Base-by-base conservation (phyloP, 2,329 filamentous ascomycete species). In the Canariomyces notabilis region DNA sequence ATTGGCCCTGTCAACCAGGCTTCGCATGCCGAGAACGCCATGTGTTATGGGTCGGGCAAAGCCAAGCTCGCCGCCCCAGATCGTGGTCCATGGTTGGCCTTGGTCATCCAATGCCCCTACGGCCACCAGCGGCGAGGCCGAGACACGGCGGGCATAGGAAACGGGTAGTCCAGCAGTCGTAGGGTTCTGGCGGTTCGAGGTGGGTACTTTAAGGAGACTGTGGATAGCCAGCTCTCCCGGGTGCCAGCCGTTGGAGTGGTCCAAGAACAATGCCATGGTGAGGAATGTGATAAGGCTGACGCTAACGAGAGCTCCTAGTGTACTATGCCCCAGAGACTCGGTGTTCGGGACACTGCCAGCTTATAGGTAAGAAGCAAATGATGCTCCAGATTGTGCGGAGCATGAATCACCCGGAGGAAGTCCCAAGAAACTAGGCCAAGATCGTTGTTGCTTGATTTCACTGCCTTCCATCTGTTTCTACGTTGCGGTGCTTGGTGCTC, bases 1-100 rank as follows among this genome's bases (percentile, higher is more conserved):
- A 55, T 80, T 65, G 8, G 58, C 63, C 22, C 68, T 67, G 54
- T 87, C 82, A 3, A 88, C 80, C 0, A 72, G 61, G 4, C 77
- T 77, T 36, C 75, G 73, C 1, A 89, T 68, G 1, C 80, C 85
- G 3, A 94, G 70, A 8, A 87, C 72, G 1, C 71, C 75, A 33
- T 76, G 70, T 2, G 79, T 81, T 0, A 90, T 67, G 0, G 79
- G 75, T 38, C 75, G 71, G 0, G 80, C 79, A 55, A 91, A 86
- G 0, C 85, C 85, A 1, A 75, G 65, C 48, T 82, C 71, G 14
- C 88, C 88, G n/a, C 87, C 87, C 80, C 85, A 85, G 6, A 94
- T 52, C 0, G 85, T 85, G 14, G 83, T 85, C 88, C 88, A 94
- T 1, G 85, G 87, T 16, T 78, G 69, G 2, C 76, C 75, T 16